Evolutionary conservation across 2,329 filamentous ascomycete species (phyloP).

Genomic region (Cadophora sp.): DNA sequence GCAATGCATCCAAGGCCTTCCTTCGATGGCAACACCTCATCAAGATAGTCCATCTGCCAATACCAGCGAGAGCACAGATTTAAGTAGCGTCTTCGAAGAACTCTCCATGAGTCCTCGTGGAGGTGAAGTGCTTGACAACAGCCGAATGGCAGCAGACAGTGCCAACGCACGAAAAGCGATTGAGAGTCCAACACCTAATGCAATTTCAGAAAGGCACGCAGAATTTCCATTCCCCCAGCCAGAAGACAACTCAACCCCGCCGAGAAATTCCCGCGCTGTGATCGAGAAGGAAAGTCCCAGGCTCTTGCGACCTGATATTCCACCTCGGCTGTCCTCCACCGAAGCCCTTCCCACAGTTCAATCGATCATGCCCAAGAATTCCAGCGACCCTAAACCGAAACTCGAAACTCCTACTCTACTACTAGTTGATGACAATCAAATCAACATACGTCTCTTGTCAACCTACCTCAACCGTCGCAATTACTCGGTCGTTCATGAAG

Average conservation of each 20-base stretch:
- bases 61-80: slow-evolving; percentile 33
- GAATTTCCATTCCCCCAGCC: slow-evolving; percentile 43
- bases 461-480: slow-evolving; percentile 48
- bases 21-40: slow-evolving; percentile 29
- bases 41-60: slow-evolving; percentile 17
- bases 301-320: neutral
- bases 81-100: slow-evolving; percentile 42
- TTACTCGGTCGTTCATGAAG: slow-evolving; percentile 50
- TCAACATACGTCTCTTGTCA: slow-evolving; percentile 50
- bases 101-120: slow-evolving; percentile 36
- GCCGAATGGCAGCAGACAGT: slow-evolving; percentile 44
- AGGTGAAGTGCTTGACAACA: slow-evolving; percentile 43
- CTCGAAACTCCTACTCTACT: slow-evolving; percentile 40
- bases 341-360: neutral
- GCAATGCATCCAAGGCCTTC: slow-evolving; percentile 37
- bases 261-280: neutral
- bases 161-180: slow-evolving; percentile 44
- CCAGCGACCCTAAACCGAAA: neutral
- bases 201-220: slow-evolving; percentile 34
- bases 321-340: neutral
- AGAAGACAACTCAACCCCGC: slow-evolving; percentile 9
- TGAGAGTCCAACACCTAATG: slow-evolving; percentile 43
- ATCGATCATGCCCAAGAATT: neutral
- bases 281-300: neutral
- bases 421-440: slow-evolving; percentile 52